phyloP scores from a whole-genome alignment of 2,329 filamentous ascomycete genomes.

The Didymella pomorum region DNA sequence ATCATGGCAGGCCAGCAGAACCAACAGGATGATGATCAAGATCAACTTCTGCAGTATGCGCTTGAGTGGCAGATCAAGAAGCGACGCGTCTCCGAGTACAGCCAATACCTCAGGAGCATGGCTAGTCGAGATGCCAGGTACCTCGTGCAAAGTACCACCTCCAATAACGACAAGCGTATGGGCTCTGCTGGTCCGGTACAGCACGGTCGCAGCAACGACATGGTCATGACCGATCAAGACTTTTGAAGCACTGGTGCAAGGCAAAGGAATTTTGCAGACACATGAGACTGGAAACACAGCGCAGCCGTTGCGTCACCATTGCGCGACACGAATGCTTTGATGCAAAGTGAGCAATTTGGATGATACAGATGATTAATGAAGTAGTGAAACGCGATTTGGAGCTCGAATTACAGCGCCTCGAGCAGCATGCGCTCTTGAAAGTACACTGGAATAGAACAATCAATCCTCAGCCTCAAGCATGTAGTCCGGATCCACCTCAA shows the following conservation, averaged over 20 bases:
- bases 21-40: neutral
- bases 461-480: constrained; percentile 10
- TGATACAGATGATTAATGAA: neutral
- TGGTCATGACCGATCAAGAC: neutral
- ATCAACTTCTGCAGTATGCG: constrained; percentile 10
- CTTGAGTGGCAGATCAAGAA: constrained; percentile 32
- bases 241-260: constrained; percentile 3
- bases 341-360: neutral
- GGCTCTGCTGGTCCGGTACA: neutral
- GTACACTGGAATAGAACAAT: neutral
- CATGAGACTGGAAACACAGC: neutral
- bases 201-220: neutral
- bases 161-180: constrained; percentile 3
- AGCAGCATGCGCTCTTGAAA: neutral
- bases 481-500: constrained; percentile 48
- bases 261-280: neutral
- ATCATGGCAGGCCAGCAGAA: neutral
- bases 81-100: constrained; percentile 34
- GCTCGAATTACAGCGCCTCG: neutral
- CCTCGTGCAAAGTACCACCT: constrained; percentile 12
- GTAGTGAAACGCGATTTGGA: neutral
- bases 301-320: neutral
- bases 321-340: neutral
- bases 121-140: constrained; percentile 24
- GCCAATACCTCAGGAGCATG: constrained; percentile 27